Conservation (phyloP, 768 basidiomycete species). For the Favolaschia claudopus region DNA sequence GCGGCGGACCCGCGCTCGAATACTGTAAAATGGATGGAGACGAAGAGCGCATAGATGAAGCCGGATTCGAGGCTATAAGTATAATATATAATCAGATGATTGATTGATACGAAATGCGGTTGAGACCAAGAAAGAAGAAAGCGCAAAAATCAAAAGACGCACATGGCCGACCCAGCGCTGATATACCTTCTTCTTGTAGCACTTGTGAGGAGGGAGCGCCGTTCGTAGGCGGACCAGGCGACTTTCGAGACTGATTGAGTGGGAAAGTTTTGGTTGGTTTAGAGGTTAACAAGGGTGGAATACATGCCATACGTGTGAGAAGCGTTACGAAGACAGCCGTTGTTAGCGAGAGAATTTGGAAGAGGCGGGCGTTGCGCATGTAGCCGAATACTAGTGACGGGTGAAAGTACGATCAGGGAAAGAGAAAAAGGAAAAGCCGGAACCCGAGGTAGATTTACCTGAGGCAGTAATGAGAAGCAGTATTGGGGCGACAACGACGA, state of each 20-base stretch:
- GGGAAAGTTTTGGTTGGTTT: not conserved
- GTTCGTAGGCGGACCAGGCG: constrained; percentile 5
- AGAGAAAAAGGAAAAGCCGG: not conserved
- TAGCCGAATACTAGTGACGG: constrained; percentile 9
- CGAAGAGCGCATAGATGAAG: constrained; percentile 5
- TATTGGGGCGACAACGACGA: not conserved
- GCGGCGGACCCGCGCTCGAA: not conserved
- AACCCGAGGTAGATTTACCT: not conserved
- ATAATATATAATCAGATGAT: not conserved
- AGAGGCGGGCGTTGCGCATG: not conserved
- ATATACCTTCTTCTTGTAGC: not conserved
- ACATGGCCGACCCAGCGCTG: constrained; percentile 9
- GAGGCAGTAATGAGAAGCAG: not conserved
- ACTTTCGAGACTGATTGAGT: not conserved
- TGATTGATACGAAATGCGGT: too few species aligned
- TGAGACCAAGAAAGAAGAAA: too few species aligned
- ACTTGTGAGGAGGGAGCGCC: not conserved
- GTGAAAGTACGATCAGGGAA: not conserved
- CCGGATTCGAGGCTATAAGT: constrained; percentile 11
- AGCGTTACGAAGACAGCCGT: constrained; percentile 7
- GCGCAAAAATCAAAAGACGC: not conserved
- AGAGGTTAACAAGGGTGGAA: not conserved
- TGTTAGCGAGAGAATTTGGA: constrained; percentile 13
- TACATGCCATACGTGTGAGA: constrained; percentile 6
- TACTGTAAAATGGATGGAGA: constrained; percentile 8